phyloP scores from a whole-genome alignment of 176 grass and related monocot genomes.

The Paspalum vaginatum region DNA sequence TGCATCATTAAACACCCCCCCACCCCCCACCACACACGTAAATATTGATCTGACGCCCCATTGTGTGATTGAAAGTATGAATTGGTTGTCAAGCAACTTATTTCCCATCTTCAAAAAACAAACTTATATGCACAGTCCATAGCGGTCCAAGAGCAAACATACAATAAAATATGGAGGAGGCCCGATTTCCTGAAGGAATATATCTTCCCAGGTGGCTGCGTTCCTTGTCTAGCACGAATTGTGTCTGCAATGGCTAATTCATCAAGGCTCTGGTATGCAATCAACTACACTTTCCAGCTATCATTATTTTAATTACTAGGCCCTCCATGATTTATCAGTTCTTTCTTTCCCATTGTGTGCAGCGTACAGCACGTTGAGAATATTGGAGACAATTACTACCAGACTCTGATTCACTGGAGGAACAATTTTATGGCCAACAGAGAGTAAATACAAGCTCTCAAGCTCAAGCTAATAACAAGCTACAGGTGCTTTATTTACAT shows the following conservation, averaged over 20 bases:
- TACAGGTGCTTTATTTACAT: background rate
- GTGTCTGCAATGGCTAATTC: constrained; percentile 47
- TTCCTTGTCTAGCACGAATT: background rate
- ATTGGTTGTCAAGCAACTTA: background rate
- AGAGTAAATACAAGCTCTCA: background rate
- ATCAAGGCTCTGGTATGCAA: constrained; percentile 35
- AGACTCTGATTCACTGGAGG: background rate
- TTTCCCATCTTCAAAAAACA: background rate
- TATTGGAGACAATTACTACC: background rate
- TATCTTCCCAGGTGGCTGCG: constrained; percentile 24
- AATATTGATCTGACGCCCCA: background rate
- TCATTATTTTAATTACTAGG: background rate
- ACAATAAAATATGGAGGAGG: constrained; percentile 59
- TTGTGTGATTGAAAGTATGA: background rate
- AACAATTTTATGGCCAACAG: background rate
- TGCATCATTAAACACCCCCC: background rate
- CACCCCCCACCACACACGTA: no score
- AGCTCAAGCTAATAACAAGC: background rate
- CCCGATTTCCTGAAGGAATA: constrained; percentile 51
- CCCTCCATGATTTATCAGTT: background rate
- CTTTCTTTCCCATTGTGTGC: background rate
- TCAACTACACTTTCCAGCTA: background rate
- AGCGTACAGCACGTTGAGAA: background rate
- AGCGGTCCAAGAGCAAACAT: constrained; percentile 59
- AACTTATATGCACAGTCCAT: constrained; percentile 49